Evolutionary conservation across 148 eudicot species (phyloP).

Genomic region (Fagopyrum esculentum): DNA sequence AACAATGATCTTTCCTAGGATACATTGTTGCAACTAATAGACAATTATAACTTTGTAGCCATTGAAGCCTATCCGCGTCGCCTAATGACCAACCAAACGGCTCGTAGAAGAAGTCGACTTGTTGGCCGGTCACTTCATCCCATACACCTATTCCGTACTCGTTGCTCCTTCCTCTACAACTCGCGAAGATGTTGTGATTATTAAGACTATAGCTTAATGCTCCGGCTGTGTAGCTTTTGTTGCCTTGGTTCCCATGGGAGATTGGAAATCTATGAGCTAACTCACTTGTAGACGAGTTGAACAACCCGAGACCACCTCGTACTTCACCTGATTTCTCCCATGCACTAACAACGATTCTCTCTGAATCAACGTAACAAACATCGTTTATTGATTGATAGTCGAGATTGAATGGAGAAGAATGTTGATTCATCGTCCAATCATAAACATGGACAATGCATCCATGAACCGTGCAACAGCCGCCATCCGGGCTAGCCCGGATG

Average conservation of each 20-base stretch:
- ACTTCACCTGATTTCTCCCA: conserved; percentile 61
- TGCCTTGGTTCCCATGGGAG: conserved; percentile 37
- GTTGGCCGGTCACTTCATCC: conserved; percentile 80
- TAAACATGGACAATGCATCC: conserved; percentile 84
- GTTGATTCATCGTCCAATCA: conserved; percentile 79
- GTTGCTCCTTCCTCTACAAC: conserved; percentile 85
- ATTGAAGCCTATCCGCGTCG: conserved; percentile 79
- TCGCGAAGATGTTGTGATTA: conserved; percentile 46
- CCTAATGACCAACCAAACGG: conserved; percentile 80
- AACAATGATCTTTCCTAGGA: conserved; percentile 81
- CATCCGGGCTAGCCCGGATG: conserved; percentile 76
- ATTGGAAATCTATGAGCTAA: conserved; percentile 52
- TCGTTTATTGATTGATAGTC: conserved; percentile 87
- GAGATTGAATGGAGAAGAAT: conserved; percentile 43
- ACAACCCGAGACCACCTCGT: conserved; percentile 71
- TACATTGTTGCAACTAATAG: conserved; percentile 73
- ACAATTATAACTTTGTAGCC: conserved; percentile 57
- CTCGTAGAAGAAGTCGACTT: conserved; percentile 77
- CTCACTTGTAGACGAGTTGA: conserved; percentile 40
- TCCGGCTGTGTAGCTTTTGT: conserved; percentile 82
- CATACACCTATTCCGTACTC: conserved; percentile 86
- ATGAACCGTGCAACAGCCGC: conserved; percentile 82
- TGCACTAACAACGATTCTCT: conserved; percentile 45
- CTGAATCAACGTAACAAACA: conserved; percentile 51
- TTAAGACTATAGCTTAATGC: conserved; percentile 42